Evolutionary conservation across 139 green algal species (phyloP), one percentile per base, ranked within the genome.

Genomic region (Klebsormidium nitens): DNA sequence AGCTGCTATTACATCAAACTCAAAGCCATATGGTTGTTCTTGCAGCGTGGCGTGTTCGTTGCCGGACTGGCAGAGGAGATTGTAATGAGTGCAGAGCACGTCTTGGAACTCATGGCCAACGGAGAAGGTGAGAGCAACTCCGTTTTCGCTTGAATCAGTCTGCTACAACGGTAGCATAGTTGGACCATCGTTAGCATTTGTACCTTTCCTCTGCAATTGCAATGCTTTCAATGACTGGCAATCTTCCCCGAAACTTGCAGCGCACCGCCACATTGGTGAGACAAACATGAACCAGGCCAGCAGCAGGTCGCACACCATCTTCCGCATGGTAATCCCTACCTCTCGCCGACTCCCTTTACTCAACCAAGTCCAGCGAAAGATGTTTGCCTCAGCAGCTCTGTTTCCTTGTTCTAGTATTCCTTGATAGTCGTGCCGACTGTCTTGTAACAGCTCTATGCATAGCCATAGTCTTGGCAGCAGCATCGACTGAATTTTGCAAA

Each of bases 281-380:
- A 98, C 93, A 11, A 92, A 91, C 58, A 98, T 98, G 93, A 98
- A 98, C 79, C 85, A 93, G 50, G 84, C 77, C 59, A 89, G 72
- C 62, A 89, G 76, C 56, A 81, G 93, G 36, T 95, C 86, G 0
- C 93, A 98, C 84, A 93, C 91, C 34, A 83, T 98, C 23, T 98
- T 98, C 80, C 82, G 89, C 49, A 98, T 98, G 93, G 93, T 98
- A 64, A 28, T 14, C 42, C 42, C 42, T 49, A 8, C 42, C 42
- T 49, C 42, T 49, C 42, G 42, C 42, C 42, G 8, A 8, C 42
- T n/a, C 42, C 14, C 42, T 49, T 14, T 49, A n/a, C n/a, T n/a
- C n/a, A n/a, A n/a, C n/a, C n/a, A n/a, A n/a, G n/a, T n/a, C n/a
- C n/a, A n/a, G n/a, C n/a, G n/a, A n/a, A n/a, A n/a, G n/a, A n/a